phyloP scores from a whole-genome alignment of 140 eudicot species.

The Erigeron philadelphicus region DNA sequence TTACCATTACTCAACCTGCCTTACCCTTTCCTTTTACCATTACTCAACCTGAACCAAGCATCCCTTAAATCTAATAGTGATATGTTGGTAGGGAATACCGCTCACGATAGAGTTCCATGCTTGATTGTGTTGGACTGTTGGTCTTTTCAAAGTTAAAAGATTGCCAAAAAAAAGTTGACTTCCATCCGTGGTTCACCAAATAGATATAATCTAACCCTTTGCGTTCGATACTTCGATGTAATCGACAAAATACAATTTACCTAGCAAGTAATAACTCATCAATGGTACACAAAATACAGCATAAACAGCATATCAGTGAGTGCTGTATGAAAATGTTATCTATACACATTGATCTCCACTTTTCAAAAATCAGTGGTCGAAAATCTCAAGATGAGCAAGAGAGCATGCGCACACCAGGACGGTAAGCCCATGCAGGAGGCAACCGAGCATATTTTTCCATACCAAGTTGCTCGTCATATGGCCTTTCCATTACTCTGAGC shows the following conservation, averaged over 20 bases:
- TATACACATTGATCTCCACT: conserved; percentile 9
- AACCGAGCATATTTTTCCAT: conserved; percentile 92
- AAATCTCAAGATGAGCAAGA: conserved; percentile 76
- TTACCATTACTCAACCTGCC: too few species aligned
- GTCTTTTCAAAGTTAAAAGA: background rate
- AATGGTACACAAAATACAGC: conserved; percentile 4
- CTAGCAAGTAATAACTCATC: background rate
- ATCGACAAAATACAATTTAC: background rate
- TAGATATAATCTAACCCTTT: background rate
- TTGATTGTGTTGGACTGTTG: too few species aligned
- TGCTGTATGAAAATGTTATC: conserved; percentile 10
- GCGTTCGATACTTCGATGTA: background rate
- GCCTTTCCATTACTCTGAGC: conserved; percentile 73
- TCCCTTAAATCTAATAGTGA: too few species aligned
- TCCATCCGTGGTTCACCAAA: too few species aligned
- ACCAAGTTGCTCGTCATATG: conserved; percentile 91
- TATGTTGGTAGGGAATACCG: too few species aligned
- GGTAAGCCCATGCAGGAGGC: conserved; percentile 99
- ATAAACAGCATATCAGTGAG: conserved; percentile 23
- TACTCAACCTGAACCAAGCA: too few species aligned
- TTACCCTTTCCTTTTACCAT: too few species aligned
- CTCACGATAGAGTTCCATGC: too few species aligned
- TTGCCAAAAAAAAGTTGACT: background rate
- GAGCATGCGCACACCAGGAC: conserved; percentile 98
- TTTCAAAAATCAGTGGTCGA: background rate